Base-by-base conservation (phyloP, 176 grass and related monocot genomes). In the Cenchrus americanus region DNA sequence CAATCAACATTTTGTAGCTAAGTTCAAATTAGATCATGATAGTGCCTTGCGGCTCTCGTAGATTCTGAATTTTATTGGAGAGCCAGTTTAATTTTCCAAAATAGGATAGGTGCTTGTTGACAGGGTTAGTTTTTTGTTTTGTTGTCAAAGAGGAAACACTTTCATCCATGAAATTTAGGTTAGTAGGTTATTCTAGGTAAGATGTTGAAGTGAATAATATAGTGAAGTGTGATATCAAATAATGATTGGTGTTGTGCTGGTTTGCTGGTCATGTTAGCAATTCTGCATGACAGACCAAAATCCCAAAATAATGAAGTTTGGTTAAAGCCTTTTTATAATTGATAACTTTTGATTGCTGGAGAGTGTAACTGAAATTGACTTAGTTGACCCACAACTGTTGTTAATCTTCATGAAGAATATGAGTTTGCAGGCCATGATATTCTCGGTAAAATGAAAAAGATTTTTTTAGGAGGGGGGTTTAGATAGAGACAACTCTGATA, bases 91-190 rank as follows among this genome's bases (percentile, higher is more conserved):
- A 2, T 26, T 23, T 58, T 9, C 58, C 14, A 71, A 71, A 70
- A 30, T 30, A 10, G 12, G 18, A 14, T 71, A 47, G 53, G 5
- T 62, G 22, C 41, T 77, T 8, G 0, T 48, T 21, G 5, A 46
- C 17, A 19, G 22, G 14, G 8, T 59, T 47, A 71, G 27, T 30
- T 30, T 30, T 22, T 14, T 3, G 12, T 26, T 81, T 70, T 12
- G 23, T 10, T 6, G 2, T 70, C 15, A 47, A 46, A 55, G 40
- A 43, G 15, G n/a, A 70, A 11, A 3, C 7, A 9, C 6, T 1
- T 58, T 59, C 26, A 66, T 66, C 77, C 77, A 34, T 66, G 71
- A 34, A 52, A 52, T 17, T 52, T 23, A 8, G n/a, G n/a, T n/a
- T n/a, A n/a, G n/a, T n/a, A n/a, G n/a, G n/a, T n/a, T n/a, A n/a